Base-by-base conservation (phyloP, 148 eudicot species). In the Silene conica region DNA sequence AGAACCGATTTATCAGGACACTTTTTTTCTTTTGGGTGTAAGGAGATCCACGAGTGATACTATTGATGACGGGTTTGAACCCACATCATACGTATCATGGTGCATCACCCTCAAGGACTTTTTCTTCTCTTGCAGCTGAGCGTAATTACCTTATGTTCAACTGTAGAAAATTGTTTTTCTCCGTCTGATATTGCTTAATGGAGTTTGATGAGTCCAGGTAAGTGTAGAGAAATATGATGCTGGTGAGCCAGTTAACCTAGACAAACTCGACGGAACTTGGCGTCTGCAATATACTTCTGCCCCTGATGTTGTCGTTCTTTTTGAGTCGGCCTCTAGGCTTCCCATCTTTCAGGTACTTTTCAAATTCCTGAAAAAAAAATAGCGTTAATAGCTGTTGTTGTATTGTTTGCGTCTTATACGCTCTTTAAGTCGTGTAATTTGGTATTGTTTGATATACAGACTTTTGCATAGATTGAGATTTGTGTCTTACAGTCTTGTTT, bases 221-320 rank as follows among this genome's bases (percentile, higher is more conserved):
- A 78, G 57, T 41, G 85, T 94, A 64, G 98, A 91, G 83, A 76
- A 82, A 50, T 89, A 61, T 69, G 87, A 81, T 71, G 89, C 92
- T 0, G 93, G 90, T 22, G 72, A 74, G 63, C 80, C 87, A 9
- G 77, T 94, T 43, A 84, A 92, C 45, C 75, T 92, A 77, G 73
- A 22, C 15, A 71, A 83, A 48, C 80, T 94, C 79, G 86, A 94
- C 48, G 98, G 97, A 26, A 94, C 96, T 0, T 94, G 98, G 98
- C 90, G 98, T 59, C 76, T 94, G 78, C 96, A 91, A 82, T 94
- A 94, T 77, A 94, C 98, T n/a, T 92, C 98, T 61, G 97, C 98
- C 43, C 72, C 98, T 28, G 98, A 94, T 79, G 98, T 92, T 41
- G 80, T 92, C 28, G 78, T 88, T 69, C 92, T 91, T 65, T 86